Evolutionary conservation across 2,329 filamentous ascomycete species (phyloP).

Genomic region (Colletotrichum ledebouriae): DNA sequence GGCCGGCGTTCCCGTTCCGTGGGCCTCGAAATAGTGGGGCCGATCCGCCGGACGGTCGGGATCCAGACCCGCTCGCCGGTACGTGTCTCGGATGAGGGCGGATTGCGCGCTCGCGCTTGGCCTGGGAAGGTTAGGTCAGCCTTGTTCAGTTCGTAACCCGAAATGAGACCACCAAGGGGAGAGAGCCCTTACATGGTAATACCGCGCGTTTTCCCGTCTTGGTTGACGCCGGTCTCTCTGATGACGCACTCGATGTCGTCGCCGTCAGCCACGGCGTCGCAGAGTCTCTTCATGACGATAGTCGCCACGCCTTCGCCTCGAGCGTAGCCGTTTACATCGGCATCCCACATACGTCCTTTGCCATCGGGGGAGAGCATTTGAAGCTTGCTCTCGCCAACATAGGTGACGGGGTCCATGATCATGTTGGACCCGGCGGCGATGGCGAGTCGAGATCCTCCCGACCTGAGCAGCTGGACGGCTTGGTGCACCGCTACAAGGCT

Average conservation of each 20-base stretch:
- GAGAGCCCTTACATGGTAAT: too few relatives aligned
- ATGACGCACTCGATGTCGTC: constrained; percentile 47
- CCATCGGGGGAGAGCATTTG: constrained; percentile 42
- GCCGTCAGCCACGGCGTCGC: constrained; percentile 54
- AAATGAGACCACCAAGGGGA: too few relatives aligned
- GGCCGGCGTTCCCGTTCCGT: constrained; percentile 55
- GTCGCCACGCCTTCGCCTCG: constrained; percentile 65
- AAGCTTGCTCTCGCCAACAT: constrained; percentile 42
- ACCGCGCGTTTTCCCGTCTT: constrained; percentile 41
- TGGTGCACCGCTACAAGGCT: constrained; percentile 57
- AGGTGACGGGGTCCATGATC: constrained; percentile 17
- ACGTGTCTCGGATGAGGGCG: constrained; percentile 46
- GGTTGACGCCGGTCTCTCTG: constrained; percentile 44
- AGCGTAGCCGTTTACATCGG: constrained; percentile 63
- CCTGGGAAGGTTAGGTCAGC: constrained; percentile 47
- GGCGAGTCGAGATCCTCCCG: constrained; percentile 48
- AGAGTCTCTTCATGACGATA: constrained; percentile 62
- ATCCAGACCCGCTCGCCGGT: constrained; percentile 40
- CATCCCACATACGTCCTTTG: constrained; percentile 56
- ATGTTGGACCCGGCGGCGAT: constrained; percentile 50
- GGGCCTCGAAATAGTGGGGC: constrained; percentile 47
- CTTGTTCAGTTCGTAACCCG: too few relatives aligned
- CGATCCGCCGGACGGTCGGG: constrained; percentile 31
- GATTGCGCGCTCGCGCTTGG: constrained; percentile 50
- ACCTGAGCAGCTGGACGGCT: constrained; percentile 53